These are phyloP conservation scores for Myochromella boudieri DNA, from an alignment of 768 basidiomycete genomes.

Conservation along the genomic window DNA sequence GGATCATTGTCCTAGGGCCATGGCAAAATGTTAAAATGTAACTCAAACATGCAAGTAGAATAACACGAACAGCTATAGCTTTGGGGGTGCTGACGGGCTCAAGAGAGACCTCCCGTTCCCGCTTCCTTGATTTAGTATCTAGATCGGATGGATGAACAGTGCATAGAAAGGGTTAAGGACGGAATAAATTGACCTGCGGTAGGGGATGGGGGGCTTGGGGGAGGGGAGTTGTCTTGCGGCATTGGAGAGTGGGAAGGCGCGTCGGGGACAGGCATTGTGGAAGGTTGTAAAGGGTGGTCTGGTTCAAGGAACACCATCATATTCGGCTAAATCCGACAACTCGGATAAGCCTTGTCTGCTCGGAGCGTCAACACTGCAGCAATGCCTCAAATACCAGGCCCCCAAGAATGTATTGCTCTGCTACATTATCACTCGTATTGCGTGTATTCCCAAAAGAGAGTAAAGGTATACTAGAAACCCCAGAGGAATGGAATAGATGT, in stretches of 20 bases:
- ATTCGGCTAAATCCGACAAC: constrained; percentile 39
- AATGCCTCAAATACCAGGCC: constrained; percentile 1
- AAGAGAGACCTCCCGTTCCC: constrained; percentile 75
- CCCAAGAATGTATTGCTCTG: not conserved
- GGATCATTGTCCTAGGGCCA: constrained; percentile 39
- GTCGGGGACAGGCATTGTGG: constrained; percentile 12
- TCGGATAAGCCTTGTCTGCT: constrained; percentile 4
- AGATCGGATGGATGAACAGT: constrained; percentile 20
- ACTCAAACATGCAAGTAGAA: constrained; percentile 4
- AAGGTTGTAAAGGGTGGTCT: constrained; percentile 13
- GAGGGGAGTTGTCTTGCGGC: constrained; percentile 26
- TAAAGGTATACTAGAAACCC: not conserved
- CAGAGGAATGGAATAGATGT: not conserved
- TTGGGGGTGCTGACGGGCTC: constrained; percentile 61
- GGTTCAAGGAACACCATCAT: constrained; percentile 16
- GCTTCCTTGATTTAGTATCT: constrained; percentile 64
- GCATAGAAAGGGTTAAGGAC: constrained; percentile 3
- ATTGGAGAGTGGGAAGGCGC: constrained; percentile 15
- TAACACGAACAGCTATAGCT: constrained; percentile 33
- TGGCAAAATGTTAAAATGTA: not conserved
- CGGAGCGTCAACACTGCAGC: not conserved
- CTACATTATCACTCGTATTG: not conserved
- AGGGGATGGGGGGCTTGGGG: constrained; percentile 46
- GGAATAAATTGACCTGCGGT: constrained; percentile 39
- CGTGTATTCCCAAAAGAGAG: not conserved